phyloP scores from a whole-genome alignment of 2,329 filamentous ascomycete genomes.

The Ophiostoma sp. region DNA sequence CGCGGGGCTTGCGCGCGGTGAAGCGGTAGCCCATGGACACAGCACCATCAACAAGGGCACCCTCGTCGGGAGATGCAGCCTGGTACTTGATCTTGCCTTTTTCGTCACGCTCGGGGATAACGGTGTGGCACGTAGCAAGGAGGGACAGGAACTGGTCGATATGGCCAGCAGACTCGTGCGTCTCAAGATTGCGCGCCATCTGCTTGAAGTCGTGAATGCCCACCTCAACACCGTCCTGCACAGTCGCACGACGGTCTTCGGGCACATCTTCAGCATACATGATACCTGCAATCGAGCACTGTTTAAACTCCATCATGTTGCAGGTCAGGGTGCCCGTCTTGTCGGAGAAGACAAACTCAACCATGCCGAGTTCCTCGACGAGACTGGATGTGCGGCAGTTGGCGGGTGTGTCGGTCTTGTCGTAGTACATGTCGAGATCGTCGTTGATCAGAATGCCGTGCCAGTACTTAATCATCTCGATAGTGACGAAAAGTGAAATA shows the following conservation, averaged over 20 bases:
- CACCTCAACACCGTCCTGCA: constrained; percentile 69
- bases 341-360: constrained; percentile 97
- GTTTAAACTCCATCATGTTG: constrained; percentile 96
- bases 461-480: constrained; percentile 97
- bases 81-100: constrained; percentile 92
- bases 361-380: constrained; percentile 95
- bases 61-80: constrained; percentile 93
- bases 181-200: constrained; percentile 62
- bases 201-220: constrained; percentile 81
- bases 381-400: constrained; percentile 94
- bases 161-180: constrained; percentile 45
- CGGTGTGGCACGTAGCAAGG: constrained; percentile 87
- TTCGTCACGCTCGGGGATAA: constrained; percentile 84
- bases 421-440: constrained; percentile 96
- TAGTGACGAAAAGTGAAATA: constrained; percentile 94
- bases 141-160: constrained; percentile 81
- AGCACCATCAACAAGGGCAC: constrained; percentile 90
- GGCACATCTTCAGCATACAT: constrained; percentile 91
- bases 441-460: constrained; percentile 97
- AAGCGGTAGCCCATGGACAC: constrained; percentile 82
- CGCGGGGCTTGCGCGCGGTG: constrained; percentile 78
- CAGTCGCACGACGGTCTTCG: constrained; percentile 76
- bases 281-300: constrained; percentile 86
- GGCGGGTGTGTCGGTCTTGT: constrained; percentile 88
- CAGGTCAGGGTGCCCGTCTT: constrained; percentile 87